These are phyloP conservation scores for Sutorius eximius DNA, from an alignment of 1,284 basidiomycete species.

Conservation along the genomic window DNA sequence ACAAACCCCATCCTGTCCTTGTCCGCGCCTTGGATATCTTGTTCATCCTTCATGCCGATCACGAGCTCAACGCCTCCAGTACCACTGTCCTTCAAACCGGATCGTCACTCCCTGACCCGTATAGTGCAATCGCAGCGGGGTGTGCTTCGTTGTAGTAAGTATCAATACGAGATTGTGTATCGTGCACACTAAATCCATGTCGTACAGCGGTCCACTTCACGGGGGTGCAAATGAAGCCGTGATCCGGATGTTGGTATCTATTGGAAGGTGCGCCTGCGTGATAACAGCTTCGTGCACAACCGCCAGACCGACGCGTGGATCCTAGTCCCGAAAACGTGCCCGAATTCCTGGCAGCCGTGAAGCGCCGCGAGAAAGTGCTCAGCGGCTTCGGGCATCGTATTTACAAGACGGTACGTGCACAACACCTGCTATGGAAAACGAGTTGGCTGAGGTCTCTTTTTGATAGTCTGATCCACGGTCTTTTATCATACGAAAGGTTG, in stretches of 20 bases:
- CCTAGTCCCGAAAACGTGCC: constrained; percentile 79
- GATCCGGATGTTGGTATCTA: constrained; percentile 85
- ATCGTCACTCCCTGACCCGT: constrained; percentile 86
- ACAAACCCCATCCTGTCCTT: constrained; percentile 77
- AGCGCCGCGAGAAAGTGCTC: constrained; percentile 80
- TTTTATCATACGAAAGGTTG: constrained; percentile 83
- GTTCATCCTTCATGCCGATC: constrained; percentile 87
- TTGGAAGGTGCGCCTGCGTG: constrained; percentile 62
- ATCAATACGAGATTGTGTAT: not conserved
- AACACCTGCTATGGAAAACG: not conserved
- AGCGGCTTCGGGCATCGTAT: constrained; percentile 87
- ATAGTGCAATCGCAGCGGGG: constrained; percentile 82
- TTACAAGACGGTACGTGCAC: constrained; percentile 70
- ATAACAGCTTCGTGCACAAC: not conserved
- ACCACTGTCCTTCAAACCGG: constrained; percentile 84
- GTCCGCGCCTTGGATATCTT: constrained; percentile 83
- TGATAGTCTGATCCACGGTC: constrained; percentile 82
- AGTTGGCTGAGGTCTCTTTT: constrained; percentile 1
- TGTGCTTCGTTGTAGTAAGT: constrained; percentile 82
- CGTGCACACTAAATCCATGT: not conserved
- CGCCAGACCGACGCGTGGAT: constrained; percentile 1
- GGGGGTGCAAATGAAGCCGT: constrained; percentile 88
- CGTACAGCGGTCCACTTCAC: constrained; percentile 73
- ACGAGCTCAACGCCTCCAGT: constrained; percentile 82
- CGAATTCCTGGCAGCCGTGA: constrained; percentile 80